phyloP scores from a whole-genome alignment of 345 rosid species.

The Gossypium bickii region DNA sequence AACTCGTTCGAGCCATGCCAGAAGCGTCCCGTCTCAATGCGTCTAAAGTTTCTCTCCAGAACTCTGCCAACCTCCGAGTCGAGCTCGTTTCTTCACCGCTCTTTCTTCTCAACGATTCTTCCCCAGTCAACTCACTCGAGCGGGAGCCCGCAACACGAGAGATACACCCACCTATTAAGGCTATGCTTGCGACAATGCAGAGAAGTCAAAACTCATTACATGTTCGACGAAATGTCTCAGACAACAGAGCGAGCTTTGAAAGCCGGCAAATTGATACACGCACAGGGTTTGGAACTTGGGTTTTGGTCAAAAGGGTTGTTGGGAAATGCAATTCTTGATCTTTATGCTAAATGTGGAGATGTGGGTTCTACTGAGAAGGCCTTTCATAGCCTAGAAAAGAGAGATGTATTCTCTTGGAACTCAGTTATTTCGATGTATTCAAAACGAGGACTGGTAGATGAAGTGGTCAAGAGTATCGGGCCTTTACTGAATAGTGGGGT shows the following conservation, averaged over 20 bases:
- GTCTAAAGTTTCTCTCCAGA: conserved; percentile 16
- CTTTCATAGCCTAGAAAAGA: conserved; percentile 44
- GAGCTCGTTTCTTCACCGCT: conserved; percentile 22
- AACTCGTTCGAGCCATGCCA: not conserved
- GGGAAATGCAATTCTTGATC: conserved; percentile 63
- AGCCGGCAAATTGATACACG: conserved; percentile 47
- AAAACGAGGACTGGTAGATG: conserved; percentile 32
- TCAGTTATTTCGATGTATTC: conserved; percentile 71
- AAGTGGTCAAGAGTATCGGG: conserved; percentile 39
- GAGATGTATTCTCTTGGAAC: conserved; percentile 71
- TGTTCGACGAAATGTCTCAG: conserved; percentile 74
- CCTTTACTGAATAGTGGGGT: conserved; percentile 34
- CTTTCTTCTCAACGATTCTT: conserved; percentile 24
- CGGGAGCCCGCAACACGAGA: conserved; percentile 2
- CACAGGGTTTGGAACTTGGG: conserved; percentile 46
- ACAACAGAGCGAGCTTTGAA: conserved; percentile 32
- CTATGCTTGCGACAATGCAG: conserved; percentile 48
- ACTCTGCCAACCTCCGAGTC: conserved; percentile 17
- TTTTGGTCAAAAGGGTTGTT: conserved; percentile 42
- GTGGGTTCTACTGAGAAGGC: conserved; percentile 53
- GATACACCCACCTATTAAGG: not conserved
- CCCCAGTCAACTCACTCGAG: conserved; percentile 6
- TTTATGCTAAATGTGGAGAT: conserved; percentile 72
- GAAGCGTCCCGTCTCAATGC: conserved; percentile 21
- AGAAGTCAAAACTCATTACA: conserved; percentile 35